These are phyloP conservation scores for Cladochytrium replicatum DNA, from an alignment of 192 early-diverging fungal genomes.

Conservation along the genomic window DNA sequence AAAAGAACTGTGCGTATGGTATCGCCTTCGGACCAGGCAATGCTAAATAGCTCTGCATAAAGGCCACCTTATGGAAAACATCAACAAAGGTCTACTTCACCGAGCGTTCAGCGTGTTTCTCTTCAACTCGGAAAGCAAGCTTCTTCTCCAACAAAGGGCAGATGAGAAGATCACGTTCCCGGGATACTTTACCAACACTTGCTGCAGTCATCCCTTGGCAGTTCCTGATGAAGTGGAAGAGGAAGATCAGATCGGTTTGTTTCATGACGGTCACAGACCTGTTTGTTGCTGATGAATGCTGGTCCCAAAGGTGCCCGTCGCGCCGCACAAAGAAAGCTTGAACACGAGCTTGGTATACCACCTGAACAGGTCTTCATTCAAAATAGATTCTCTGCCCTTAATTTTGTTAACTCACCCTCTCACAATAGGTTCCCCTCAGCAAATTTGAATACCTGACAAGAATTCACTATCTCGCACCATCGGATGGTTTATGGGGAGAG, in stretches of 20 bases:
- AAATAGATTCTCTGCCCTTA: background rate
- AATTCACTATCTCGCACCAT: conserved; percentile 94
- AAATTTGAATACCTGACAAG: conserved; percentile 81
- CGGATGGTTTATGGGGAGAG: conserved; percentile 96
- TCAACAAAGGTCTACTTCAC: conserved; percentile 80
- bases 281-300: background rate
- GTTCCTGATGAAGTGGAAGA: conserved; percentile 67
- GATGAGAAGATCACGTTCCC: conserved; percentile 98
- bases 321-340: conserved; percentile 88
- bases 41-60: conserved; percentile 1
- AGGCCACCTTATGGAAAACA: conserved; percentile 95
- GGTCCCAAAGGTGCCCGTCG: conserved; percentile 56
- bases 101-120: conserved; percentile 95
- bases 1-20: conserved; percentile 72
- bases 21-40: background rate
- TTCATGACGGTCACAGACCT: background rate
- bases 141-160: conserved; percentile 91
- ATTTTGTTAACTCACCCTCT: too few relatives aligned
- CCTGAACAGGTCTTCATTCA: background rate
- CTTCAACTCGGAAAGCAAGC: conserved; percentile 76
- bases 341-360: conserved; percentile 90
- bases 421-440: conserved; percentile 75
- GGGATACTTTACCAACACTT: conserved; percentile 93
- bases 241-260: conserved; percentile 51
- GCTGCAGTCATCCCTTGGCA: conserved; percentile 94